These are phyloP conservation scores for Penicillium taxi DNA, from an alignment of 495 filamentous ascomycete species.

Conservation along the genomic window DNA sequence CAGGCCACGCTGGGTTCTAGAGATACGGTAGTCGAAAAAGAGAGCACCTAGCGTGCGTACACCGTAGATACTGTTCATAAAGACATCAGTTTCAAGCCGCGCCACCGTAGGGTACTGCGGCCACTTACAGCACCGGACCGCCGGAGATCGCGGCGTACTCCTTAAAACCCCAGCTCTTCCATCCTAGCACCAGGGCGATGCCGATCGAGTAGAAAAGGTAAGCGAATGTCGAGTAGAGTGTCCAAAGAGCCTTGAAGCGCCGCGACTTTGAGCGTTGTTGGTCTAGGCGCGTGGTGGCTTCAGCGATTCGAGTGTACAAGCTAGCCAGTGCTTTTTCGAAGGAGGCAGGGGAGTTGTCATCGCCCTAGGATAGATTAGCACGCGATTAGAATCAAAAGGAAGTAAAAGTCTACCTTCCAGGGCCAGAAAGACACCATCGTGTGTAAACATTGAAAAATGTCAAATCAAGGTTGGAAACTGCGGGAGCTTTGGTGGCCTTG, in stretches of 20 bases:
- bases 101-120: not conserved
- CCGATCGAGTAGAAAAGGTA: conserved; percentile 82
- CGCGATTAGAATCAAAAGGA: not conserved
- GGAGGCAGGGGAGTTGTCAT: conserved; percentile 76
- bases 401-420: conserved; percentile 49
- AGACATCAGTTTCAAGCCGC: not conserved
- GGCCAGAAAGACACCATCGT: conserved; percentile 83
- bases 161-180: conserved; percentile 61
- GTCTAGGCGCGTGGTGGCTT: conserved; percentile 63
- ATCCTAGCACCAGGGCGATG: conserved; percentile 75
- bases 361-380: conserved; percentile 45
- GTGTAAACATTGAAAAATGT: conserved; percentile 35
- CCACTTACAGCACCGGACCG: conserved; percentile 67
- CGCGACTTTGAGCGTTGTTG: conserved; percentile 59
- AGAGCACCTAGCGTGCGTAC: conserved; percentile 50
- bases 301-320: conserved; percentile 71
- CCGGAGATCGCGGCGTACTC: conserved; percentile 73
- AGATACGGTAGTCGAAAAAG: conserved; percentile 79
- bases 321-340: conserved; percentile 86
- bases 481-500: no score
- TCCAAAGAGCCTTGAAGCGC: conserved; percentile 77
- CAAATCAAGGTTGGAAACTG: no score
- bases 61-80: conserved; percentile 51
- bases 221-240: conserved; percentile 79
- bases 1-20: conserved; percentile 55